Percentiles rank a stretch among this genome's conserved stretches.
phyloP scores from a whole-genome alignment of 2,329 filamentous ascomycete genomes.

The Myriosclerotinia curreyana region DNA sequence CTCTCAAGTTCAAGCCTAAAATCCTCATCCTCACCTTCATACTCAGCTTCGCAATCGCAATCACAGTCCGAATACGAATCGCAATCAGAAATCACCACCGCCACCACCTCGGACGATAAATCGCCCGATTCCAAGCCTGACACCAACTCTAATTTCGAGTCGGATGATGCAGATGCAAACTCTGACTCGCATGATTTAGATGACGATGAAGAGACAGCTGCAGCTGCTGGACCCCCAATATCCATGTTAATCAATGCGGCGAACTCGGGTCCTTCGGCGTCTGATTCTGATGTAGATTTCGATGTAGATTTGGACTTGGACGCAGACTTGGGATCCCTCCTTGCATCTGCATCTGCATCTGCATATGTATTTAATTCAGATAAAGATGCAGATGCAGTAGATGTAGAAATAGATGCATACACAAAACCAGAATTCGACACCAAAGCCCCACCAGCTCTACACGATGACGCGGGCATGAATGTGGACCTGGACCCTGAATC shows the following conservation, averaged over 20 bases:
- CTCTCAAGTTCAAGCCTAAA: not conserved
- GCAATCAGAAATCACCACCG: not conserved
- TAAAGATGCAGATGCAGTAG: not conserved
- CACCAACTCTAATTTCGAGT: no score
- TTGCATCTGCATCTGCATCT: not conserved
- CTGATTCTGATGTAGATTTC: not conserved
- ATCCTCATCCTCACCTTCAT: not conserved
- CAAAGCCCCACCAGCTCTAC: no score
- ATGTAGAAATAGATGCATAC: no score
- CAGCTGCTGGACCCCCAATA: not conserved
- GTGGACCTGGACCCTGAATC: not conserved
- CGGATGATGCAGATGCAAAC: not conserved
- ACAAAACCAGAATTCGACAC: no score
- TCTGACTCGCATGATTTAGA: no score
- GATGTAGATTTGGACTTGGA: not conserved
- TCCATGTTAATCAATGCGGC: not conserved
- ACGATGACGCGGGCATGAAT: no score
- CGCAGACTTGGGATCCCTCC: not conserved
- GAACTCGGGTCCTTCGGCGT: slow-evolving; percentile 8
- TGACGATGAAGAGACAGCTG: not conserved
- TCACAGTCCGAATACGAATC: slow-evolving; percentile 2
- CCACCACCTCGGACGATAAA: not conserved
- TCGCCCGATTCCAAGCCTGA: not conserved
- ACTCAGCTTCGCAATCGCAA: not conserved
- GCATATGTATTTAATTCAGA: not conserved